Evolutionary conservation across 495 filamentous ascomycete species (phyloP), one percentile per base, ranked within the genome.

Genomic region (Trichoderma erinaceum): DNA sequence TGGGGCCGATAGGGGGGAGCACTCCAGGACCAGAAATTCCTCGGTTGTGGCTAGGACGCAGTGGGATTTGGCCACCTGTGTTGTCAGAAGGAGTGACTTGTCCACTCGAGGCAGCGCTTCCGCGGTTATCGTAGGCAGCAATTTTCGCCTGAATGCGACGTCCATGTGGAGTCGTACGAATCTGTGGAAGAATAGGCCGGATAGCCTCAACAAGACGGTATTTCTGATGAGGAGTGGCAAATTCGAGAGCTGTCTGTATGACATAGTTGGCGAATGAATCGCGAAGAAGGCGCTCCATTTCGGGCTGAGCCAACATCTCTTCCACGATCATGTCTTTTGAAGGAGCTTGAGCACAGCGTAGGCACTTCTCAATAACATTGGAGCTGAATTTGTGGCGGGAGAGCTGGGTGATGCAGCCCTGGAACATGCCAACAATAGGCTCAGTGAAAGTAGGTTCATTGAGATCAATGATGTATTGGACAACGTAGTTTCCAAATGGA

Each of bases 381-480:
- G 94, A 97, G 81, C 93, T 97, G 81, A 99, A 99, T 78, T 99
- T 99, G 78, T 98, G 96, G 79, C 92, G 95, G 4, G 96, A 97
- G 13, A 98, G 81, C 63, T 83, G 78, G 38, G 85, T 78, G 71
- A 98, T 87, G 71, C 90, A 86, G 68, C 88, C 88, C 35, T 81
- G 75, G 81, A 98, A 97, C 69, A 84, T 86, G 32, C 82, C 78
- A 66, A 95, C 93, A 13, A 98, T 79, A 0, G 93, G 93, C 70
- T 92, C 88, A 11, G 93, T 96, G 78, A 96, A 97, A 68, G 78
- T 80, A 2, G 86, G 77, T 74, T 97, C 92, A 68, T 88, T 89
- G 48, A 97, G 86, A 76, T 99, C 95, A 69, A 99, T 87, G 73
- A 99, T 97, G 77, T 99, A 99, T 79, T 99, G 95, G 50, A 99